Conservation (phyloP, 331 rosid genomes). For the Arachis monticola region DNA sequence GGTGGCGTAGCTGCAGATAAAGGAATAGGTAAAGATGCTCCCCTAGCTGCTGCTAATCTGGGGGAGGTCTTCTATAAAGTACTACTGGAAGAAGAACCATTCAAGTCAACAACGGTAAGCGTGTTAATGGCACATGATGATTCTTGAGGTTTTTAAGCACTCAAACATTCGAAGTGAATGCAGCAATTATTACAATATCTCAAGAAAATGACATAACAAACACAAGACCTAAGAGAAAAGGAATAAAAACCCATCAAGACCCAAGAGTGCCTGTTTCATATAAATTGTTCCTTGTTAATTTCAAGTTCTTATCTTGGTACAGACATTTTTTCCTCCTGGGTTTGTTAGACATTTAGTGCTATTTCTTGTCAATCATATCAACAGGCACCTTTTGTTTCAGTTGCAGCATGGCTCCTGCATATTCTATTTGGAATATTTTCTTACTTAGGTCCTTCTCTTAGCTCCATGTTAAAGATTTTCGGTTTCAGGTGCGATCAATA, state of each 20-base stretch:
- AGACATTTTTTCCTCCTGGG: slow-evolving; percentile 14
- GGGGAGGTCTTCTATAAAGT: slow-evolving; percentile 88
- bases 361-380: slow-evolving; percentile 14
- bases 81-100: slow-evolving; percentile 85
- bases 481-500: slow-evolving; percentile 74
- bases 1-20: slow-evolving; percentile 77
- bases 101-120: slow-evolving; percentile 92
- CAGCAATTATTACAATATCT: too few species aligned
- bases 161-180: too few species aligned
- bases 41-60: slow-evolving; percentile 71
- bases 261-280: too few species aligned
- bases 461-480: slow-evolving; percentile 4
- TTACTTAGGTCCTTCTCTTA: background rate
- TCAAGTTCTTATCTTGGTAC: background rate
- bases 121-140: background rate
- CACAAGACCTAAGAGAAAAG: too few species aligned
- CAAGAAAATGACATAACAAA: too few species aligned
- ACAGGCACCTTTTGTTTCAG: too few species aligned
- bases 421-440: slow-evolving; percentile 12
- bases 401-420: background rate
- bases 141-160: background rate
- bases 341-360: slow-evolving; percentile 6
- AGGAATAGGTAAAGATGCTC: slow-evolving; percentile 69
- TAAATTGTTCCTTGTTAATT: background rate
- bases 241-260: too few species aligned